Base-by-base conservation (phyloP, 2,329 filamentous ascomycete species). In the Phyllosticta capitalensis region DNA sequence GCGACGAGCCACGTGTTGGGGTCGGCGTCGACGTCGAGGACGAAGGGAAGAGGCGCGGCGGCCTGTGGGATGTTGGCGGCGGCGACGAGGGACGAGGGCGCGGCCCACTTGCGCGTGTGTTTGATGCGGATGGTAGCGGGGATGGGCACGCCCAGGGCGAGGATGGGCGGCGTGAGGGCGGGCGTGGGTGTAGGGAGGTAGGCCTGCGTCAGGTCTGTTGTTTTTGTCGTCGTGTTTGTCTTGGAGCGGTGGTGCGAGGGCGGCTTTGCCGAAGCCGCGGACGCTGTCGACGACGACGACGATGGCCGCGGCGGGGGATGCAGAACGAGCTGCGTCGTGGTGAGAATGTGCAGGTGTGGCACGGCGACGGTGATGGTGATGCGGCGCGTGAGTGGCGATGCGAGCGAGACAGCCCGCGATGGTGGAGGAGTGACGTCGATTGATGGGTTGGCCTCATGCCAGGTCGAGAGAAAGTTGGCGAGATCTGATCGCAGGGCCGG, bases 361-460 rank as follows among this genome's bases (percentile, higher is more conserved):
- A 99, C 84, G 61, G 96, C 90, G 14, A 99, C 92, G 0, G 92
- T 89, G 57, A 99, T 95, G 28, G 88, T 78, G 65, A 99, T 92
- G 12, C 84, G 85, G 20, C 81, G 81, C 76, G 21, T 70, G 7
- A 66, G 55, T 24, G 72, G 68, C 49, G 66, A 3, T 67, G 71
- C 30, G 59, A 63, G 52, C 67, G 58, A 66, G 3, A 69, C 67
- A 62, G 48, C 73, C 66, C 5, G 33, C 67, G 67, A 54, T 48
- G 63, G n/a, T 61, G 30, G 54, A 21, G 14, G 51, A 21, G 63
- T 53, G 70, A 72, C 1, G 14, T 64, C 19, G 52, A 68, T 65
- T 50, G 61, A 60, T 59, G 58, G 57, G 67, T 73, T 64, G 21
- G 64, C 80, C 70, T 76, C 70, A 67, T 86, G 83, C 83, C 84